Evolutionary conservation across 2,329 filamentous ascomycete genomes (phyloP), one percentile per base, ranked within the genome.

Genomic region (Aspergillus sp.): DNA sequence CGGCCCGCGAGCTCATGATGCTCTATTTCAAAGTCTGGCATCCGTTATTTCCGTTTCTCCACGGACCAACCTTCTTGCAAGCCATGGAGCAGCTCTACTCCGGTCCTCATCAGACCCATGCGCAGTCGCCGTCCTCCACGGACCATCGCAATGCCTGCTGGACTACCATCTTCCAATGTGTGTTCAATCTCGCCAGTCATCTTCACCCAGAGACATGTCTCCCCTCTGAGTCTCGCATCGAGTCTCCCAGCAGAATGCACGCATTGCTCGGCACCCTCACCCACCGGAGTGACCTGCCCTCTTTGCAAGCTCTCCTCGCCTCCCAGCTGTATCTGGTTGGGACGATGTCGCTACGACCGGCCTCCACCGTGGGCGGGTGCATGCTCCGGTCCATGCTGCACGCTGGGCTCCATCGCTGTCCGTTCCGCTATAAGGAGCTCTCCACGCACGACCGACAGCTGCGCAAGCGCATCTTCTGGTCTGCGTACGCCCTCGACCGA

Each of bases 11-110:
- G 36, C 66, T 80, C 2, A 70, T 79, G 47, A 75, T 78, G 62
- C 64, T 70, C 16, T 81, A 79, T 55, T 81, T 81, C 60, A 74
- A 71, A 56, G 68, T 73, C 9, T 81, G 78, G 77, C 79, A 81
- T 67, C 77, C 77, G 0, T 64, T 81, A 11, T 78, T 80, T 52
- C 79, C 79, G 0, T 80, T 81, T 53, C 58, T 81, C 3, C 77
- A 80, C 45, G 79, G 79, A 0, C 78, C 76, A 1, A 74, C 73
- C 1, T 79, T 80, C 45, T 58, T 80, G 20, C 68, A 73, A 30
- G 68, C 74, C 13, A 69, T 81, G 57, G 71, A 79, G 36, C 57
- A 60, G 10, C 65, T 79, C 38, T 79, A 79, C 57, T 62, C 61
- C 1, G 52, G 55, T n/a, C 32, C 40, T 16, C 44, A 47, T 13